Evolutionary conservation across 2,329 filamentous ascomycete genomes (phyloP), one percentile per base, ranked within the genome.

Genomic region (Neopestalotiopsis clavispora): DNA sequence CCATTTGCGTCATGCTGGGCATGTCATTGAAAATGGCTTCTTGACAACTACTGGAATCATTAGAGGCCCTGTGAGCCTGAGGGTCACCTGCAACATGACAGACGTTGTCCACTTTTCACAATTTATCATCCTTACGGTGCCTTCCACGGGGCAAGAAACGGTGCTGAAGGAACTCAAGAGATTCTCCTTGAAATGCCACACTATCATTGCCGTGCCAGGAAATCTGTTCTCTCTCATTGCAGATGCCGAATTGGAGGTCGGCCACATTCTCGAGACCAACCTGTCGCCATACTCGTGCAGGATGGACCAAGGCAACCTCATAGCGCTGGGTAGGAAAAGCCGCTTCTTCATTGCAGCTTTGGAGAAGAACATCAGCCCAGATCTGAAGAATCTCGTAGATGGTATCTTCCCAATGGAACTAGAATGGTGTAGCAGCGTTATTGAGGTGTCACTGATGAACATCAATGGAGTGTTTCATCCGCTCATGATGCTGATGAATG

Each of bases 401-500:
- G 61, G 67, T 10, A 66, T 74, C 9, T 73, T 75, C 60, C 73
- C 74, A 1, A 62, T 74, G 59, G 59, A 72, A 49, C 69, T 76
- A 4, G 59, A 69, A 38, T 76, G 75, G 75, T 76, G 75, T 66
- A 71, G 68, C 67, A 76, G 69, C 65, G 68, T 74, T 49, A 61
- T 76, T 28, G 74, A 76, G 67, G 75, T 74, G n/a, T 72, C 70
- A 60, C 60, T 76, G 38, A 66, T 67, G 57, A 76, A 76, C 66
- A 69, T 76, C 69, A 76, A 76, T 68, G 74, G 74, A 14, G 74
- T 75, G 7, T 75, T 76, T 34, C 75, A 76, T 68, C 73, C 74
- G 3, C 67, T 74, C 17, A 74, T 75, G 72, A 72, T 75, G 70
- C 65, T 76, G 10, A 72, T 76, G 73, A 76, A 76, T 62, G 73